Base-by-base conservation (phyloP, 2,329 filamentous ascomycete species). In the Nothophoma quercina region DNA sequence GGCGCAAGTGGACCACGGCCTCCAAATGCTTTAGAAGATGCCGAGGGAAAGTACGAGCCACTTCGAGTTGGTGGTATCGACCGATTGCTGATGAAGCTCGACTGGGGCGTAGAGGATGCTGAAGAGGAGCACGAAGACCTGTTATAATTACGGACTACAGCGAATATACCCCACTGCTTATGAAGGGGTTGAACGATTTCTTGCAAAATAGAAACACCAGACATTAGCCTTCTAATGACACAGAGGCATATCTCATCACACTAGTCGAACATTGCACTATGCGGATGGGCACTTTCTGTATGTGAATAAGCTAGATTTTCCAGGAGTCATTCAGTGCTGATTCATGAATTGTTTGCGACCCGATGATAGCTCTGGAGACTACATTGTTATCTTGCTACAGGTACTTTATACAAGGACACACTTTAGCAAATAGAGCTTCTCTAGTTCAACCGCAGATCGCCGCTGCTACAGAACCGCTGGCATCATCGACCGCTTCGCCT, bases 61-160 rank as follows among this genome's bases (percentile, higher is more conserved):
- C 82, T 85, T 56, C 86, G 88, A 55, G 84, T 91, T 3, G 90
- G 90, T 0, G 90, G 91, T 1, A 85, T 97, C 36, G 91, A 96
- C 76, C 81, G 90, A 52, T 75, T 97, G 69, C 74, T 97, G 69
- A 96, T 96, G 91, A 96, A 96, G 78, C 78, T 97, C 64, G 92
- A 96, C 60, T 85, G 83, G 72, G 74, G 74, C n/a, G 67, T 53
- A 4, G 69, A 72, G 10, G 71, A 70, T 19, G 65, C 62, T 47
- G 48, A 45, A 15, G 44, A 44, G 16, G 62, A 67, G 15, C 21
- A 32, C 19, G 62, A 62, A 25, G 64, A 67, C 36, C 52, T 69
- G 38, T 26, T 62, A 30, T 58, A 52, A n/a, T 15, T 10, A 16
- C 15, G 13, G 6, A 2, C 4, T 29, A 19, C 15, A 6, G 32